These are phyloP conservation scores for Aspergillus baeticus DNA, from an alignment of 495 filamentous ascomycete species.

Conservation along the genomic window DNA sequence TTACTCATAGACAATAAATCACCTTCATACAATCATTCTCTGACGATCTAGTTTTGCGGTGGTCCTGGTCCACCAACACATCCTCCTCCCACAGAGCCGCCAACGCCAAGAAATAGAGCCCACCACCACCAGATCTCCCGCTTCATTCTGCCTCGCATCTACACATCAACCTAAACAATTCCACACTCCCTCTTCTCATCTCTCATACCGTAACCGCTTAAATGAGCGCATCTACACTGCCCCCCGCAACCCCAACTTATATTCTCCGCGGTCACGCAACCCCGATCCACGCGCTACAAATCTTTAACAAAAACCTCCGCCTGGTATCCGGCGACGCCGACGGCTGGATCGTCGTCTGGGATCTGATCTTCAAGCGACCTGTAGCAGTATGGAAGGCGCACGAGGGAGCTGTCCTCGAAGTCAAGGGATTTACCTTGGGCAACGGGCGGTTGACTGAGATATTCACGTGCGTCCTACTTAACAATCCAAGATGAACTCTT, in stretches of 20 bases:
- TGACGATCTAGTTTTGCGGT: neutral
- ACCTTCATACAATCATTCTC: too few species aligned
- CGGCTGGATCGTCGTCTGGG: constrained; percentile 87
- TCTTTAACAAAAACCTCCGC: constrained; percentile 70
- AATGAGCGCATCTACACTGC: constrained; percentile 7
- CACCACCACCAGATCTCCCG: too few species aligned
- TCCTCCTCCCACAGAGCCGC: too few species aligned
- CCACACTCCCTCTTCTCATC: neutral
- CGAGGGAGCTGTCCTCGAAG: constrained; percentile 70
- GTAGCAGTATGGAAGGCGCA: constrained; percentile 88
- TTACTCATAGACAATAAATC: too few species aligned
- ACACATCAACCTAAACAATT: neutral
- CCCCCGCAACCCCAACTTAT: constrained; percentile 73
- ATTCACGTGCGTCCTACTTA: constrained; percentile 64
- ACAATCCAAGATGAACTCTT: constrained; percentile 4
- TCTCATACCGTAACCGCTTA: neutral
- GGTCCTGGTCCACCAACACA: too few species aligned
- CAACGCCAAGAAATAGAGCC: too few species aligned
- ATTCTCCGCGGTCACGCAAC: constrained; percentile 84
- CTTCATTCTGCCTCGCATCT: too few species aligned
- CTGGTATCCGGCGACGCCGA: constrained; percentile 87
- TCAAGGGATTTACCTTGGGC: constrained; percentile 52
- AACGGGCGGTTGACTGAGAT: constrained; percentile 54
- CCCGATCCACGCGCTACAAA: constrained; percentile 74
- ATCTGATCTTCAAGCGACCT: constrained; percentile 75